Conservation (phyloP, 2,329 filamentous ascomycete genomes). For the Colletotrichum sp. region DNA sequence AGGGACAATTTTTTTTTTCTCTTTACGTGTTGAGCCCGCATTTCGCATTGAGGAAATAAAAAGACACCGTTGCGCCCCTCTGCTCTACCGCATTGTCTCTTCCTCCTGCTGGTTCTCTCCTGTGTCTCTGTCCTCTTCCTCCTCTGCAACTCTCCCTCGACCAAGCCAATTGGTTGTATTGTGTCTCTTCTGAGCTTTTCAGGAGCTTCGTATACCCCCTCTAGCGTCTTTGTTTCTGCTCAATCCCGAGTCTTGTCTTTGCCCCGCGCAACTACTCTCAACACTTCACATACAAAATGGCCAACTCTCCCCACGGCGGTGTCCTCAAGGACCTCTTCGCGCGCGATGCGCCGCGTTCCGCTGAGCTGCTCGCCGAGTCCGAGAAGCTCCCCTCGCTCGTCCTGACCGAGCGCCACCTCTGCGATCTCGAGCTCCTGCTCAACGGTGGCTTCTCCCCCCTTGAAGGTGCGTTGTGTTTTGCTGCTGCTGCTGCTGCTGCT, state of each 20-base stretch:
- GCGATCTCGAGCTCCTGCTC: constrained; percentile 95
- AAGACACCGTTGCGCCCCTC: constrained; percentile 14
- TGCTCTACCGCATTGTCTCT: not conserved
- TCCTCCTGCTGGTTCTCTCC: not conserved
- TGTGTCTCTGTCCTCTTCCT: not conserved
- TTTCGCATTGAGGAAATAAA: constrained; percentile 13
- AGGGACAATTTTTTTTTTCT: not conserved
- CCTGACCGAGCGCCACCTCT: constrained; percentile 92
- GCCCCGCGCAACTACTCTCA: not conserved
- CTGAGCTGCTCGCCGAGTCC: constrained; percentile 81
- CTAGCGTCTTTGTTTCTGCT: not conserved
- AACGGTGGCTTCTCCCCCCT: constrained; percentile 98
- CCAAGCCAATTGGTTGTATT: constrained; percentile 12
- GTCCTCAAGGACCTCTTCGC: constrained; percentile 97
- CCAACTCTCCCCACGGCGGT: constrained; percentile 82
- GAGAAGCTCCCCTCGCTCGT: constrained; percentile 84
- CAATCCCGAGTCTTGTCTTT: not conserved
- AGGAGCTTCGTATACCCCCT: not conserved
- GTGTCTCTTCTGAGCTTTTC: not conserved
- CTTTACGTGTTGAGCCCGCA: not conserved
- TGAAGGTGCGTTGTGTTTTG: constrained; percentile 70
- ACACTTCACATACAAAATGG: constrained; percentile 50
- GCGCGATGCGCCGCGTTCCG: constrained; percentile 84
- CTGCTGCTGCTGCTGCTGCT: not conserved
- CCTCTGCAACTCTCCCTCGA: not conserved